A percentile compares a stretch with the other conserved stretches of the same genome.
Conservation (phyloP, 2,329 filamentous ascomycete genomes). For the Lachnellula hyalina region DNA sequence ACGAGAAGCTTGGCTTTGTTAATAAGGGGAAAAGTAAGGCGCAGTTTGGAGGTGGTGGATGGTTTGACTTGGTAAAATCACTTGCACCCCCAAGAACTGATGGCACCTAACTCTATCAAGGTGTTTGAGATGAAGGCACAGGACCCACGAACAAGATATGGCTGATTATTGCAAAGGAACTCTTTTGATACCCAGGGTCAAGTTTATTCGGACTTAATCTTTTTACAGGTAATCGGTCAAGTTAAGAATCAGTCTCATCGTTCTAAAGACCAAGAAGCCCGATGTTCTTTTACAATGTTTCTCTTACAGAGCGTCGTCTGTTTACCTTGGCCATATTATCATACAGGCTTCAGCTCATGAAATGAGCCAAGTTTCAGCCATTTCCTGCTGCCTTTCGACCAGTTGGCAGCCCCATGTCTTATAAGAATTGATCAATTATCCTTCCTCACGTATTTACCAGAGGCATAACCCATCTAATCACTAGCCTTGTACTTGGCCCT, state of each 20-base stretch:
- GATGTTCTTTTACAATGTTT: no score
- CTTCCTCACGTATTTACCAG: neutral
- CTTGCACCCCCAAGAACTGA: neutral
- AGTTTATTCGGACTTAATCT: neutral
- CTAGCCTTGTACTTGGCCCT: slow-evolving; percentile 58
- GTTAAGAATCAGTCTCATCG: neutral
- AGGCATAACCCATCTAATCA: slow-evolving; percentile 33
- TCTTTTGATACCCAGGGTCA: slow-evolving; percentile 18
- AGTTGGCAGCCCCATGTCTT: no score
- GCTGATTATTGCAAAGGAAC: slow-evolving; percentile 12
- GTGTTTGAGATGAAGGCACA: slow-evolving; percentile 26
- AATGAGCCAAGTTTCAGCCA: no score
- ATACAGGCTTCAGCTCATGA: no score
- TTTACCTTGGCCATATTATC: no score
- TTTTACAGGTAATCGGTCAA: neutral
- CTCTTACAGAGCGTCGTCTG: no score
- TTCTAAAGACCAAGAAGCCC: neutral
- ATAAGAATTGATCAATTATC: no score
- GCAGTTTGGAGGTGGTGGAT: slow-evolving; percentile 71
- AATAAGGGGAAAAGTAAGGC: slow-evolving; percentile 63
- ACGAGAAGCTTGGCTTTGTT: slow-evolving; percentile 69
- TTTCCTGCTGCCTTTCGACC: no score
- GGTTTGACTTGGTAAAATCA: slow-evolving; percentile 69
- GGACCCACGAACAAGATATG: slow-evolving; percentile 28
- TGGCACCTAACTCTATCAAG: slow-evolving; percentile 8